phyloP scores from a whole-genome alignment of 75 land plant genomes.

The Cupressus sempervirens region DNA sequence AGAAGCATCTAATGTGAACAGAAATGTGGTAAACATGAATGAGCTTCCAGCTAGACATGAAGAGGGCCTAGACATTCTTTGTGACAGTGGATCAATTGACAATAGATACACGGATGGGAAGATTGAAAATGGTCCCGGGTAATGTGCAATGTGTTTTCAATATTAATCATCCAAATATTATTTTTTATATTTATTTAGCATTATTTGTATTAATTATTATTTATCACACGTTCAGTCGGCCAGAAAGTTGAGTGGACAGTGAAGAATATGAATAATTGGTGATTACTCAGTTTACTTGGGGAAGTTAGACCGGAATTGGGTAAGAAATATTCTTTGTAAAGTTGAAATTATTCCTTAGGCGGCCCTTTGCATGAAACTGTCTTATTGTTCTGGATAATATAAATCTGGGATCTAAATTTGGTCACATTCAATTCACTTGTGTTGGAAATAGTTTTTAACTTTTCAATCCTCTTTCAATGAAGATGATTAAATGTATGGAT shows the following conservation, averaged over 20 bases:
- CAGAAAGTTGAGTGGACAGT: not conserved
- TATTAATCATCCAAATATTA: not conserved
- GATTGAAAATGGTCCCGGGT: not conserved
- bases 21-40: not conserved
- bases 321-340: not conserved
- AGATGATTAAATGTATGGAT: not conserved
- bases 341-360: not conserved
- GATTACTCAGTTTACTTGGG: not conserved
- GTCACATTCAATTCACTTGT: not conserved
- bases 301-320: not conserved
- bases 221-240: not conserved
- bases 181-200: not conserved
- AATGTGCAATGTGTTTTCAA: not conserved
- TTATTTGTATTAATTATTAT: not conserved
- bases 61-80: not conserved
- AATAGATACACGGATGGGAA: not conserved
- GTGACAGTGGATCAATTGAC: not conserved
- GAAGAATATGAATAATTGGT: not conserved
- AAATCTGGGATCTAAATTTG: not conserved
- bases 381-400: not conserved
- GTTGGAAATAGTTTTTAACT: not conserved
- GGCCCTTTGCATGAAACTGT: not conserved
- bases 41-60: slow-evolving; percentile 1
- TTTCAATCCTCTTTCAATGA: not conserved
- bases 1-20: slow-evolving; percentile 35